Evolutionary conservation across 2,329 filamentous ascomycete genomes (phyloP).

Genomic region (Neofusicoccum umdonicola): DNA sequence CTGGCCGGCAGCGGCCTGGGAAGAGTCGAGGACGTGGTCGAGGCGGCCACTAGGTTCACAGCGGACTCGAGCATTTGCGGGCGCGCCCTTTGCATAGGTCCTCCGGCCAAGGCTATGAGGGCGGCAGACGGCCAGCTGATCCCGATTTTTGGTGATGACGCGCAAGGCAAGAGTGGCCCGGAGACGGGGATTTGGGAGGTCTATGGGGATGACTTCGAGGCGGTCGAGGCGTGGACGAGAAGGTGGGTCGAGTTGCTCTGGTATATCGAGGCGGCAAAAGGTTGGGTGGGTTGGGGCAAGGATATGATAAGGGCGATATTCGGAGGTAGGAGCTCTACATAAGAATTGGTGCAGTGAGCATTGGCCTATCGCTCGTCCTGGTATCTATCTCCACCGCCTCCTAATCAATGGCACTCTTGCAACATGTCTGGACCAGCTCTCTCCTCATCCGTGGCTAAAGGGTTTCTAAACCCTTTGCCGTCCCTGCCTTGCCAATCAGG

Average conservation of each 20-base stretch:
- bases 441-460: no score
- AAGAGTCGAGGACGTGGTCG: constrained; percentile 58
- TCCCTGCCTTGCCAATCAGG: no score
- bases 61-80: constrained; percentile 59
- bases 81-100: constrained; percentile 57
- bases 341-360: no score
- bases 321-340: constrained; percentile 20
- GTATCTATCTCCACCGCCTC: no score
- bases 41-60: constrained; percentile 61
- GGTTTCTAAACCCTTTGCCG: no score
- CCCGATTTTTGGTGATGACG: constrained; percentile 14
- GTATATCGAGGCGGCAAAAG: constrained; percentile 46
- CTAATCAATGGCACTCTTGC: no score
- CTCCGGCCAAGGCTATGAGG: constrained; percentile 50
- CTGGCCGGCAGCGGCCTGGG: constrained; percentile 58
- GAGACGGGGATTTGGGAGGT: constrained; percentile 59
- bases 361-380: no score
- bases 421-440: no score
- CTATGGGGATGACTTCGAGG: constrained; percentile 58
- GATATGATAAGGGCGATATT: constrained; percentile 32
- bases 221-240: constrained; percentile 56
- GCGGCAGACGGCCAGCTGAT: constrained; percentile 36
- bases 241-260: constrained; percentile 57
- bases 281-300: constrained; percentile 53
- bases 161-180: constrained; percentile 27